Evolutionary conservation across 768 basidiomycete genomes (phyloP).

Genomic region (Tylopilus subfusipes): DNA sequence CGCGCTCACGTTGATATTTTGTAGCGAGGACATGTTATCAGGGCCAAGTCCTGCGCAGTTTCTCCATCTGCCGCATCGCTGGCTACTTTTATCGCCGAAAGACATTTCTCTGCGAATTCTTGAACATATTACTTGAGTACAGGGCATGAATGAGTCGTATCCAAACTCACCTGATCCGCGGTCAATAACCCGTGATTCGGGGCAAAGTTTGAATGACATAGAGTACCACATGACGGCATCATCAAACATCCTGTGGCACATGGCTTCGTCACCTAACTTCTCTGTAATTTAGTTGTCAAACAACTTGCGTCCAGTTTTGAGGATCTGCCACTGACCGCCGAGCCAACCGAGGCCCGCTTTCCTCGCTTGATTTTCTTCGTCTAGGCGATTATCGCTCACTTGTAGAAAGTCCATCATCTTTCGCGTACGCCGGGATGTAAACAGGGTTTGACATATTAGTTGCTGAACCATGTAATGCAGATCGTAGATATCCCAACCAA

Average conservation of each 20-base stretch:
- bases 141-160: not conserved
- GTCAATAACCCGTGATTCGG: not conserved
- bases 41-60: not conserved
- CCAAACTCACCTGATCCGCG: slow-evolving; percentile 3
- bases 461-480: slow-evolving; percentile 6
- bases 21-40: too few species aligned
- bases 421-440: not conserved
- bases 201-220: slow-evolving; percentile 1
- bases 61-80: not conserved
- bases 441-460: slow-evolving; percentile 7
- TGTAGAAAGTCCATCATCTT: not conserved
- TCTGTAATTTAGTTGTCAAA: not conserved
- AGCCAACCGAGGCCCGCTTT: slow-evolving; percentile 7
- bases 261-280: slow-evolving; percentile 10
- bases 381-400: not conserved
- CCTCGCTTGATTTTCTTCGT: slow-evolving; percentile 5
- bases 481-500: slow-evolving; percentile 6
- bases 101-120: slow-evolving; percentile 2
- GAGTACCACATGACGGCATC: slow-evolving; percentile 14
- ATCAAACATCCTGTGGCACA: not conserved
- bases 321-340: slow-evolving; percentile 3
- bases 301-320: not conserved
- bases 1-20: too few species aligned
- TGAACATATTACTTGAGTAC: not conserved
- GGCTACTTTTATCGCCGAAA: not conserved